A percentile compares a stretch with the other conserved stretches of the same genome.
phyloP scores from a whole-genome alignment of 495 filamentous ascomycete genomes.

The Lepraria neglecta region DNA sequence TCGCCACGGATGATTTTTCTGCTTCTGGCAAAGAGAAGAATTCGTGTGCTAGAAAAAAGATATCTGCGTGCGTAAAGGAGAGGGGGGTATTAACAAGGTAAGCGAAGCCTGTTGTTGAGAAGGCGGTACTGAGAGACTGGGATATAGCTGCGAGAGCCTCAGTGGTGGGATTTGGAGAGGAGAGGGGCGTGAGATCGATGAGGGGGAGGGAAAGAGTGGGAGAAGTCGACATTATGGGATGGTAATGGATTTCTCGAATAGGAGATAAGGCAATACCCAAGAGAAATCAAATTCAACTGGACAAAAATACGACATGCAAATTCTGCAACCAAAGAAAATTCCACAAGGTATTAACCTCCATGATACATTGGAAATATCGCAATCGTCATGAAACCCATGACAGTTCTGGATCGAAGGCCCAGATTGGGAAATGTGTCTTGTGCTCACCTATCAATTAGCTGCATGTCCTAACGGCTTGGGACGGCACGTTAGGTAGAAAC shows the following conservation, averaged over 20 bases:
- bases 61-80: conserved; percentile 37
- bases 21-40: conserved; percentile 36
- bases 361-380: neutral
- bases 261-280: neutral
- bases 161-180: neutral
- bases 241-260: too few relatives aligned
- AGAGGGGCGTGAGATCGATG: neutral
- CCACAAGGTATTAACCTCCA: too few relatives aligned
- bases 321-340: too few relatives aligned
- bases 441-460: neutral
- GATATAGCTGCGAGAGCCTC: neutral
- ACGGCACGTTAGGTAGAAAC: neutral
- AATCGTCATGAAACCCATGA: too few relatives aligned
- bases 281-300: neutral
- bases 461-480: neutral
- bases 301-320: too few relatives aligned
- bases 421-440: neutral
- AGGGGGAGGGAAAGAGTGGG: neutral
- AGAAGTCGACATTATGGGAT: neutral
- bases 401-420: neutral
- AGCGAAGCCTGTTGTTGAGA: conserved; percentile 42
- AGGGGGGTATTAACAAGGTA: conserved; percentile 41
- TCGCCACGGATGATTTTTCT: conserved; percentile 40
- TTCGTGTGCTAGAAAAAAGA: conserved; percentile 37
- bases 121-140: conserved; percentile 35